A percentile compares a stretch with the other conserved stretches of the same genome.
Conservation (phyloP, 2,329 filamentous ascomycete genomes). For the Cytospora leucostoma region DNA sequence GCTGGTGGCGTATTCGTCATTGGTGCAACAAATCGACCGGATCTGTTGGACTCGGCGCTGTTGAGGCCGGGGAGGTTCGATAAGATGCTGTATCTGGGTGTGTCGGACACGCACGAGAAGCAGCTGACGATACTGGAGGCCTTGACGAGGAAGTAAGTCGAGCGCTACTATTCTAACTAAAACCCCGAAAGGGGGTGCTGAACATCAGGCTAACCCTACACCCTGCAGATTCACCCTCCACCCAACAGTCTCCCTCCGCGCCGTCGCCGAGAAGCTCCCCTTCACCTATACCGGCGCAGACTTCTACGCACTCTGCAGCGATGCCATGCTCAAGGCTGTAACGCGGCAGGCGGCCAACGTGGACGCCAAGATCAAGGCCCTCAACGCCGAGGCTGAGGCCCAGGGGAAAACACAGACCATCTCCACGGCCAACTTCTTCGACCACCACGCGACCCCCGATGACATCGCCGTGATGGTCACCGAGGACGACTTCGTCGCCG, state of each 20-base stretch:
- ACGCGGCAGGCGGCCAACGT: constrained; percentile 84
- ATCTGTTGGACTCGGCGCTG: constrained; percentile 87
- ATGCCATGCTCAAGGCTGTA: constrained; percentile 98
- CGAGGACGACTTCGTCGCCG: constrained; percentile 83
- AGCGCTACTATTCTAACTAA: neutral
- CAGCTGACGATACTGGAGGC: constrained; percentile 93
- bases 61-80: constrained; percentile 91
- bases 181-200: neutral
- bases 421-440: constrained; percentile 92
- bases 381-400: constrained; percentile 52
- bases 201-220: constrained; percentile 5
- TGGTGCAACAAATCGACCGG: constrained; percentile 91
- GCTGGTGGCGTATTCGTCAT: constrained; percentile 92
- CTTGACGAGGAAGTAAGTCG: constrained; percentile 82
- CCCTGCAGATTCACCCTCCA: constrained; percentile 74
- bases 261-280: constrained; percentile 75
- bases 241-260: constrained; percentile 72
- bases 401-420: constrained; percentile 50
- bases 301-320: constrained; percentile 94
- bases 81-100: constrained; percentile 96
- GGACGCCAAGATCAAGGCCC: constrained; percentile 74
- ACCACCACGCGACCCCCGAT: constrained; percentile 79
- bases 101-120: constrained; percentile 95
- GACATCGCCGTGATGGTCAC: constrained; percentile 87
- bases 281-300: constrained; percentile 98